Base-by-base conservation (phyloP, 1,284 basidiomycete species). In the Pulchroboletus neoregius region DNA sequence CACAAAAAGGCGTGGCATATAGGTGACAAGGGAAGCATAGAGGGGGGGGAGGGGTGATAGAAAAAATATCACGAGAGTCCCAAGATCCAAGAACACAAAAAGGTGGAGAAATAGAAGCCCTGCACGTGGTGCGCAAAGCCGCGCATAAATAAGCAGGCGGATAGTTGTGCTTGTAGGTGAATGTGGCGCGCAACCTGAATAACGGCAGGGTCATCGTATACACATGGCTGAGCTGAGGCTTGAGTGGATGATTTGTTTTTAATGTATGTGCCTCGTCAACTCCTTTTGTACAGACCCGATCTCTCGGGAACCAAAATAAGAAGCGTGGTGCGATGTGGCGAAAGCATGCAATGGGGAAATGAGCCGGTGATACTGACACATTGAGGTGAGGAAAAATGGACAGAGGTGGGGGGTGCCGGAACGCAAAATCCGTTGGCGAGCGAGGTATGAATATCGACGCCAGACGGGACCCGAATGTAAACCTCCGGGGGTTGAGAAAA, bases 361-460 rank as follows among this genome's bases (percentile, higher is more conserved):
- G 66, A 64, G 62, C 58, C 62, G 68, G 55, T 51, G 58, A 64
- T 73, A 73, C 60, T 73, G 71, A 65, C 66, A 72, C 71, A 74
- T 60, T 67, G 68, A 56, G 51, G 43, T 39, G 55, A 53, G 33
- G 48, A 51, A 34, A 49, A 65, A 45, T 43, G 40, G 38, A 54
- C 43, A 52, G 51, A 57, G 59, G 52, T 51, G 51, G 53, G 51
- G 53, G 54, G 54, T 52, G 49, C 40, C 30, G 49, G 37, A 61
- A 58, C 50, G 54, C 9, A 42, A 34, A 46, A 48, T 34, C 60
- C 58, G 51, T 53, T 57, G 58, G 58, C 66, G 52, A 63, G 58
- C 66, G 72, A 73, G 69, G 70, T 68, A 75, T 74, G 69, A 75
- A 75, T 74, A 68, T 68, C 70, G 68, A 63, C 57, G 66, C 57